Conservation (phyloP, 1,284 basidiomycete species). For the Moesziomyces sp. region DNA sequence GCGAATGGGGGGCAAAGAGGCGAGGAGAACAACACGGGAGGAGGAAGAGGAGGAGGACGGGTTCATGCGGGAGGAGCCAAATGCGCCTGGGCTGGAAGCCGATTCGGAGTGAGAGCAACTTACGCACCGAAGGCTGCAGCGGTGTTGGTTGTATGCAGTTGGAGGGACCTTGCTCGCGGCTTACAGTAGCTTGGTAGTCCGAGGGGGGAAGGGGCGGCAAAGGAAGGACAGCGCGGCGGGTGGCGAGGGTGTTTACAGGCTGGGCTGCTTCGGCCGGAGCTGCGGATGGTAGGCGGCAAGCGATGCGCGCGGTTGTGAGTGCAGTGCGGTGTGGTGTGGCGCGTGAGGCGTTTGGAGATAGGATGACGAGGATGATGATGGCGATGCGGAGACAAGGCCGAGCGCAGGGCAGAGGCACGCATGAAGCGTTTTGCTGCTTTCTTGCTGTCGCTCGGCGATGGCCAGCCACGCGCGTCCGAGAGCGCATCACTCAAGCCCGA, state of each 20-base stretch:
- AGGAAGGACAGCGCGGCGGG: not conserved
- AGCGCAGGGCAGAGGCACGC: slow-evolving; percentile 42
- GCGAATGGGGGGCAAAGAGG: slow-evolving; percentile 4
- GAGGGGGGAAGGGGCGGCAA: slow-evolving; percentile 1
- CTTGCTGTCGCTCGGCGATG: slow-evolving; percentile 13
- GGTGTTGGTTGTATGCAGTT: slow-evolving; percentile 5
- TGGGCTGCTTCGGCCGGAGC: slow-evolving; percentile 4
- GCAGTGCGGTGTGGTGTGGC: no score
- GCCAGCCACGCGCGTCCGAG: slow-evolving; percentile 11
- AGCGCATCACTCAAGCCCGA: no score
- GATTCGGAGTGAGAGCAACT: slow-evolving; percentile 5
- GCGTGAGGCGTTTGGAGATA: not conserved
- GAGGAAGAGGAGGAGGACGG: slow-evolving; percentile 1
- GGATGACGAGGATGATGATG: slow-evolving; percentile 3
- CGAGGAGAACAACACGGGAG: slow-evolving; percentile 25
- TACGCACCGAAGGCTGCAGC: slow-evolving; percentile 38
- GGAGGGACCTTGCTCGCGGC: no score
- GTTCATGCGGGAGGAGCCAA: slow-evolving; percentile 6
- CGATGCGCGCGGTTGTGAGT: no score
- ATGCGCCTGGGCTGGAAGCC: no score
- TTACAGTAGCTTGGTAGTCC: not conserved
- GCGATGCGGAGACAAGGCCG: slow-evolving; percentile 28
- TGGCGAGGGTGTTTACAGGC: slow-evolving; percentile 11
- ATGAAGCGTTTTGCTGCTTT: slow-evolving; percentile 16
- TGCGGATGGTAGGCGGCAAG: not conserved